A percentile compares a stretch with the other conserved stretches of the same genome.
Conservation (phyloP, 495 filamentous ascomycete genomes). For the Cetradonia linearis region DNA sequence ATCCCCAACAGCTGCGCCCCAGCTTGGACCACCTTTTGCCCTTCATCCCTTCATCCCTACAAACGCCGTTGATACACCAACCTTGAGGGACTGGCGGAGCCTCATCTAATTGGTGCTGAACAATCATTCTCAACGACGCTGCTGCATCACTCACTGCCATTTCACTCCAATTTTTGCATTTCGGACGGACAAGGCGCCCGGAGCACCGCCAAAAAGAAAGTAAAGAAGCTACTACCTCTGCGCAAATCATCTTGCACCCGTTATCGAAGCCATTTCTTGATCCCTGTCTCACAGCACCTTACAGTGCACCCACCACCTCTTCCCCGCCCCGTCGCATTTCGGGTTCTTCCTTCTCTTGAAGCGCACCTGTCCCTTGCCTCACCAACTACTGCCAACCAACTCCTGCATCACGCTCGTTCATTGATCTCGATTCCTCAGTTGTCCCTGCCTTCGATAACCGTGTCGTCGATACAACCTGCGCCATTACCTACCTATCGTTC, state of each 20-base stretch:
- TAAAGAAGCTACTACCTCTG: conserved; percentile 18
- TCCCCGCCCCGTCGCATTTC: conserved; percentile 25
- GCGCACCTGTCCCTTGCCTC: conserved; percentile 22
- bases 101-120: conserved; percentile 13
- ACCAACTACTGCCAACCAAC: conserved; percentile 8
- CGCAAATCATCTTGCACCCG: conserved; percentile 25
- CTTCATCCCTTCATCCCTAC: background rate
- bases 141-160: background rate
- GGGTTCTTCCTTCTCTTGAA: conserved; percentile 14
- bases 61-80: conserved; percentile 2
- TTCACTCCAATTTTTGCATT: background rate
- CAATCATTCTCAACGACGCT: conserved; percentile 5
- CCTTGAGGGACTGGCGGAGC: background rate
- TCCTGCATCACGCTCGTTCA: conserved; percentile 12
- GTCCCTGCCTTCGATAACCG: background rate
- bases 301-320: conserved; percentile 12
- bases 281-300: conserved; percentile 17
- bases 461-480: background rate
- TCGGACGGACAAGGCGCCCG: conserved; percentile 13
- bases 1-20: conserved; percentile 8
- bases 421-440: background rate
- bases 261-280: conserved; percentile 24
- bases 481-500: background rate
- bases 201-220: background rate
- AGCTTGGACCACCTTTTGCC: conserved; percentile 12